Conservation (phyloP, 257 asterid species). For the Orobanche coerulescens region DNA sequence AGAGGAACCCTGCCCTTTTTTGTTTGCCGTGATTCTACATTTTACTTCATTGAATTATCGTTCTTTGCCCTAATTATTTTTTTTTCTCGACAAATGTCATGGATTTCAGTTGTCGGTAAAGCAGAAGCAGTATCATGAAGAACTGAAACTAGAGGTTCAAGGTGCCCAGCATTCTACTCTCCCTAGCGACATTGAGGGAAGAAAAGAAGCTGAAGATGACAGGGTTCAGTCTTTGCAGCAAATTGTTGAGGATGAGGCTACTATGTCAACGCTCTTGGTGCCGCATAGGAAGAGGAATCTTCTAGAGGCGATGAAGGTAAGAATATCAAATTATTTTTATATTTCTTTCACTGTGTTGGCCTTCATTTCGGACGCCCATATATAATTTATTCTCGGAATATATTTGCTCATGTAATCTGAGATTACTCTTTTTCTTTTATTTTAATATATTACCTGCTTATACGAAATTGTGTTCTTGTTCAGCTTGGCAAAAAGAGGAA, state of each 20-base stretch:
- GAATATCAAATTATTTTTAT: not conserved
- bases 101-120: conserved; percentile 47
- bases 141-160: conserved; percentile 53
- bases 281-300: conserved; percentile 56
- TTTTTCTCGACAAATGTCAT: not conserved
- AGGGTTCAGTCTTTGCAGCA: conserved; percentile 34
- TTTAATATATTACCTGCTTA: not conserved
- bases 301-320: conserved; percentile 60
- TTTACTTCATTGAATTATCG: not conserved
- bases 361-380: too few relatives aligned
- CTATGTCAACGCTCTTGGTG: conserved; percentile 44
- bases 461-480: conserved; percentile 10
- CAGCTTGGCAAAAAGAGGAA: conserved; percentile 54
- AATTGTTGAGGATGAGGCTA: conserved; percentile 42
- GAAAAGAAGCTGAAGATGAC: conserved; percentile 31
- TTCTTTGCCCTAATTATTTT: not conserved
- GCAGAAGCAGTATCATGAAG: conserved; percentile 60
- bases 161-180: conserved; percentile 31
- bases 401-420: not conserved
- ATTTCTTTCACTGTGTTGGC: not conserved
- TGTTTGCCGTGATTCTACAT: not conserved
- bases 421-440: not conserved
- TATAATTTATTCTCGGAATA: too few relatives aligned
- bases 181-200: conserved; percentile 25
- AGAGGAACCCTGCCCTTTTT: not conserved